A percentile compares a stretch with the other conserved stretches of the same genome.
Evolutionary conservation across 495 filamentous ascomycete genomes (phyloP).

Genomic region (Schizothecium vesticola): DNA sequence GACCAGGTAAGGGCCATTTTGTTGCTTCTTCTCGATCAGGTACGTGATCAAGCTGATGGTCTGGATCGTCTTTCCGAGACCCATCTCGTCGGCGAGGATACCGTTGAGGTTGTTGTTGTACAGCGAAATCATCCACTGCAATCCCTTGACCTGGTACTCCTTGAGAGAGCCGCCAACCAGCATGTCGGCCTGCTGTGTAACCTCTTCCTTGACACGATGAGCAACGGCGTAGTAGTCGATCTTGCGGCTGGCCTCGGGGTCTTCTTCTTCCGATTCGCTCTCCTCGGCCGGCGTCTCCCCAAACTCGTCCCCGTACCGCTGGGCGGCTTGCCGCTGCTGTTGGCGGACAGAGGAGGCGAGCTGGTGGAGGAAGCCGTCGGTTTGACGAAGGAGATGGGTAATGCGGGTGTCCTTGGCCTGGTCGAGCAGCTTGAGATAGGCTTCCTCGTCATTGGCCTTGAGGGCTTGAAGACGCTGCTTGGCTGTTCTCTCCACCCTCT

Average conservation of each 20-base stretch:
- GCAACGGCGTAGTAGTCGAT: constrained; percentile 98
- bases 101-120: constrained; percentile 99
- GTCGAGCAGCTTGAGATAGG: constrained; percentile 91
- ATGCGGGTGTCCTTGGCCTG: constrained; percentile 99
- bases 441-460: constrained; percentile 98
- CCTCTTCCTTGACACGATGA: constrained; percentile 88
- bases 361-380: constrained; percentile 92
- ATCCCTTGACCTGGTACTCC: constrained; percentile 95
- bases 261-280: constrained; percentile 57
- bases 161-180: constrained; percentile 89
- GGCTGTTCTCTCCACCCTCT: constrained; percentile 89
- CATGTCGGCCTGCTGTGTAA: constrained; percentile 73
- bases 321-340: constrained; percentile 77
- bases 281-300: constrained; percentile 55
- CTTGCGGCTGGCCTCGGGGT: constrained; percentile 65
- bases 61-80: constrained; percentile 98
- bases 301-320: constrained; percentile 65
- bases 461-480: constrained; percentile 98
- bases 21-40: constrained; percentile 90
- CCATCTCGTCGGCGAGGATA: constrained; percentile 98
- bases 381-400: constrained; percentile 90
- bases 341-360: constrained; percentile 87
- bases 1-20: constrained; percentile 89
- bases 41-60: constrained; percentile 97
- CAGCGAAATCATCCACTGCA: constrained; percentile 99